These are phyloP conservation scores for Neurospora sp. DNA, from an alignment of 495 filamentous ascomycete species.

Conservation along the genomic window DNA sequence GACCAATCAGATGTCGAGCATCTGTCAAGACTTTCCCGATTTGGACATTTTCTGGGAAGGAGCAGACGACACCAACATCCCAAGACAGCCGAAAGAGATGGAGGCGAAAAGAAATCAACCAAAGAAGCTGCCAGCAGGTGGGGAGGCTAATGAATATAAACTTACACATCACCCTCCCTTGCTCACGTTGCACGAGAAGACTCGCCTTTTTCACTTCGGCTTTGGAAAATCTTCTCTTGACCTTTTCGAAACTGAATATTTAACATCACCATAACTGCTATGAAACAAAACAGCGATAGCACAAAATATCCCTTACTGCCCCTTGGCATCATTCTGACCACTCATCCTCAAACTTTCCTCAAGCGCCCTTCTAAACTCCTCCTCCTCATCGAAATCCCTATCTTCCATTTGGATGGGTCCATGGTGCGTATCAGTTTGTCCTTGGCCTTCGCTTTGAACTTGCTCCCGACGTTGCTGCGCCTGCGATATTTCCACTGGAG, in stretches of 20 bases:
- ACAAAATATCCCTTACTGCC: not conserved
- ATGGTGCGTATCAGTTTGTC: not conserved
- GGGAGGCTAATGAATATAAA: not conserved
- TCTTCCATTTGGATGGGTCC: constrained; percentile 2
- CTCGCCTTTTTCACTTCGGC: not conserved
- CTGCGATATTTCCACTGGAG: not conserved
- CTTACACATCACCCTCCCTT: not conserved
- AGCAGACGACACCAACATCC: too few species aligned
- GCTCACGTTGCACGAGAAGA: not conserved
- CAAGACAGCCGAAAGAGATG: too few species aligned
- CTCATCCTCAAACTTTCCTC: constrained; percentile 35
- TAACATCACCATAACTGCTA: not conserved
- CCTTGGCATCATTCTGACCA: not conserved
- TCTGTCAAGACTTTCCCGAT: not conserved
- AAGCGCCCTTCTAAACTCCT: constrained; percentile 35
- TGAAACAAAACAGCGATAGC: not conserved
- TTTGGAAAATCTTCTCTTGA: not conserved
- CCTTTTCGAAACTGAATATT: not conserved
- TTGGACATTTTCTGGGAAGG: not conserved
- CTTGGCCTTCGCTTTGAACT: not conserved
- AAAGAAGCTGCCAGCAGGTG: too few species aligned
- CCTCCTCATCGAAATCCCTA: constrained; percentile 28
- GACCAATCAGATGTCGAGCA: not conserved
- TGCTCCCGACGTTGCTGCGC: not conserved
- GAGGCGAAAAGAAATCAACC: too few species aligned